Evolutionary conservation across 2,329 filamentous ascomycete genomes (phyloP).

Genomic region (Cladosporium sp.): DNA sequence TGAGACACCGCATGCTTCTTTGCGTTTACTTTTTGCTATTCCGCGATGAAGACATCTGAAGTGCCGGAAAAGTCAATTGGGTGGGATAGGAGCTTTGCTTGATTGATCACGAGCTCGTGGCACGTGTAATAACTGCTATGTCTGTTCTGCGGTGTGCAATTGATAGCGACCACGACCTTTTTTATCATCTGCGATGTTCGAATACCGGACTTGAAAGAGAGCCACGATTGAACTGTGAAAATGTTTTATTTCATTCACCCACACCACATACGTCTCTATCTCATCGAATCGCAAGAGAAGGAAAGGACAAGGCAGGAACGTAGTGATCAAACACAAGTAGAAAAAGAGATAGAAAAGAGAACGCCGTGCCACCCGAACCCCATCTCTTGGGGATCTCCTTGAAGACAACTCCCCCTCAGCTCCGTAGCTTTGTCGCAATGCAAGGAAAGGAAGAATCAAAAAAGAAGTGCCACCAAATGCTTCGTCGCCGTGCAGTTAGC

Average conservation of each 20-base stretch:
- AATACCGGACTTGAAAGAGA: no score
- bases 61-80: no score
- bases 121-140: no score
- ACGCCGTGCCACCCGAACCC: background rate
- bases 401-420: background rate
- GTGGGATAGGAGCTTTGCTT: no score
- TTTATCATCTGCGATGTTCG: no score
- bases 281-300: no score
- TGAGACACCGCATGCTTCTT: background rate
- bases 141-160: no score
- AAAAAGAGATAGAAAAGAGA: background rate
- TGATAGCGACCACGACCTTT: no score
- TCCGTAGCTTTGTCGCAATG: background rate
- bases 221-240: no score
- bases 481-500: background rate
- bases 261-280: background rate
- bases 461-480: background rate
- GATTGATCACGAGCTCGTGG: no score
- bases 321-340: no score
- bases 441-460: background rate
- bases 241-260: background rate
- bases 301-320: no score
- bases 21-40: background rate
- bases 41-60: background rate
- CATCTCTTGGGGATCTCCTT: background rate